A percentile compares a stretch with the other conserved stretches of the same genome.
phyloP scores from a whole-genome alignment of 1,284 basidiomycete species.

The Malassezia globosa region DNA sequence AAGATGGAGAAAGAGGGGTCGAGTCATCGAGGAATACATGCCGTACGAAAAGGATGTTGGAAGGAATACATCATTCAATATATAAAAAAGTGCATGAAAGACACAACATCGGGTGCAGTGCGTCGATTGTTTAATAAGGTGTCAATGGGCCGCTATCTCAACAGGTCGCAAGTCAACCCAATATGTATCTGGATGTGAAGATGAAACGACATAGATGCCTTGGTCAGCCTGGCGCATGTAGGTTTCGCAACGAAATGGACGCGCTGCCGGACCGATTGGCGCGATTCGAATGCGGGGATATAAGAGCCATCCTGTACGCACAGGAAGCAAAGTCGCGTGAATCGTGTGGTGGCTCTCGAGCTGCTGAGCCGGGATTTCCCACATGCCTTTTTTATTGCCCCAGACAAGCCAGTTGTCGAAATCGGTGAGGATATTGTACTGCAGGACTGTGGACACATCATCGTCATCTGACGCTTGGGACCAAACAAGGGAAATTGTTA shows the following conservation, averaged over 20 bases:
- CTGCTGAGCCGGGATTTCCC: not conserved
- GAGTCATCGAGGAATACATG: not conserved
- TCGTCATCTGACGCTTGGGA: not conserved
- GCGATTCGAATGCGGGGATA: constrained; percentile 20
- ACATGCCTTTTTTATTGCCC: constrained; percentile 25
- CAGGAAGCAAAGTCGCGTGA: constrained; percentile 23
- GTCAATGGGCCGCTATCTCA: too few species aligned
- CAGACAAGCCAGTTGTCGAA: constrained; percentile 35
- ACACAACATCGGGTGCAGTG: not conserved
- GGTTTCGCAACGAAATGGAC: constrained; percentile 23
- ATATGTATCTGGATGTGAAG: constrained; percentile 12
- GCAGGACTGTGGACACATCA: constrained; percentile 5
- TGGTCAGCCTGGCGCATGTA: constrained; percentile 23
- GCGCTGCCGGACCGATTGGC: constrained; percentile 6
- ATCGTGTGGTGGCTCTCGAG: constrained; percentile 6
- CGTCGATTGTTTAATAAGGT: not conserved
- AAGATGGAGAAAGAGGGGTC: not conserved
- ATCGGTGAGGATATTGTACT: constrained; percentile 32
- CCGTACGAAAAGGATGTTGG: too few species aligned
- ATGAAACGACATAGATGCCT: constrained; percentile 20
- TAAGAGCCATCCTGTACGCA: constrained; percentile 21
- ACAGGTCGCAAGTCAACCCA: constrained; percentile 15
- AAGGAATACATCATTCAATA: too few species aligned
- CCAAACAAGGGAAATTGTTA: constrained; percentile 3
- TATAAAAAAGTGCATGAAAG: too few species aligned